Evolutionary conservation across 1,139 yeast genomes (phyloP).

Genomic region (Candida albicans): DNA sequence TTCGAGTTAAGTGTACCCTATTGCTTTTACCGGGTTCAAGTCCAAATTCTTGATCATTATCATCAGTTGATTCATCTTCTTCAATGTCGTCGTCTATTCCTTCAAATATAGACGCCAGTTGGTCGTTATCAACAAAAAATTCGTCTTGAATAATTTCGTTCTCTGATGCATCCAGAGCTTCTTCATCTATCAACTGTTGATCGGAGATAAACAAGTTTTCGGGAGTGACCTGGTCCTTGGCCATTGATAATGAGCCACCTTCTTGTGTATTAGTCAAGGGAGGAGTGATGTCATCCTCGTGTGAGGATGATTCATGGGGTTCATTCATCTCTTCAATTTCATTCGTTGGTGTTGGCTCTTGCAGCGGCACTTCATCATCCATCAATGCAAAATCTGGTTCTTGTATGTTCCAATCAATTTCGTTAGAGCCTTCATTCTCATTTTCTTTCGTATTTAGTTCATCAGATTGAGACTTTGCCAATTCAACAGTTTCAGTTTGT

Average conservation of each 20-base stretch:
- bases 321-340: background rate
- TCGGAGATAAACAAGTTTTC: background rate
- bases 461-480: too few relatives aligned
- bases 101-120: slow-evolving; percentile 4
- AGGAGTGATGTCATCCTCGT: background rate
- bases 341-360: background rate
- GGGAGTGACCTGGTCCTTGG: slow-evolving; percentile 1
- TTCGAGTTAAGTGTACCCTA: background rate
- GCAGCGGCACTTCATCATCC: background rate
- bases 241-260: background rate
- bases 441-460: too few relatives aligned
- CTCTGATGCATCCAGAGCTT: background rate
- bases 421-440: background rate
- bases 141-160: slow-evolving; percentile 13
- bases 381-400: slow-evolving; percentile 1
- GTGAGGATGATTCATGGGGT: background rate
- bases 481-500: too few relatives aligned
- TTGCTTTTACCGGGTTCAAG: background rate
- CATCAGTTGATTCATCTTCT: background rate
- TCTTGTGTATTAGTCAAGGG: background rate
- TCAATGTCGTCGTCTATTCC: background rate
- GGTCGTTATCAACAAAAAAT: slow-evolving; percentile 11
- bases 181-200: background rate
- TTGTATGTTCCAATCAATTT: slow-evolving; percentile 1
- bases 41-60: background rate